Base-by-base conservation (phyloP, 441 rosid genomes). In the Breynia disticha region DNA sequence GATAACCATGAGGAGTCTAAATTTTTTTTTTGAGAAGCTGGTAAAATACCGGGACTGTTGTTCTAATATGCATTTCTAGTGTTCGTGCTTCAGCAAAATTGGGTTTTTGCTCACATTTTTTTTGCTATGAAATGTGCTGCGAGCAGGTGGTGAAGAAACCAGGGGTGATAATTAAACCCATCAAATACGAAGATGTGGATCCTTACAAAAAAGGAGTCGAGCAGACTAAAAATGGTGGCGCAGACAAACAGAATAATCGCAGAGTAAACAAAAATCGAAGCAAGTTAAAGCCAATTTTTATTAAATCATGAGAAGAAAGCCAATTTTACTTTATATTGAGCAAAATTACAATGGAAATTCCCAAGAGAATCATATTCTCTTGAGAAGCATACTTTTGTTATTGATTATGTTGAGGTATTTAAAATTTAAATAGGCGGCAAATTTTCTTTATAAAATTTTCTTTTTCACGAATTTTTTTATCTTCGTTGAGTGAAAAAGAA, bases 131-230 rank as follows among this genome's bases (percentile, higher is more conserved):
- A 56, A 48, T 63, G 46, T 16, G 17, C 18, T 43, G 0, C 13
- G 50, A 52, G 61, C 77, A 87, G 98, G 87, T 87, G 67, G 81
- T 78, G 76, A 87, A 86, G 71, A 91, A 62, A 57, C 43, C 87
- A 15, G 96, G 96, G 37, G 67, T 74, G 48, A 86, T 78, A 21
- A 88, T 87, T 62, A 79, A 86, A 66, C 98, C 96, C 4, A 71
- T 91, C 38, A 79, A 69, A 63, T 81, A 67, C 45, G 76, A 78
- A 78, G 85, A 81, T 56, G 74, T 78, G 64, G 77, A 80, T 69
- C 74, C 79, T 14, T 74, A 76, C 46, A 80, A 74, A 38, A 77
- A 71, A 50, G 59, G 18, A 1, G 74, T 67, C 59, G 76, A 72
- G 10, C 70, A 65, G n/a, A n/a, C n/a, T 39, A 66, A 64, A 44